Evolutionary conservation across 1,284 basidiomycete species (phyloP).

Genomic region (Cutaneotrichosporon arboriforme): DNA sequence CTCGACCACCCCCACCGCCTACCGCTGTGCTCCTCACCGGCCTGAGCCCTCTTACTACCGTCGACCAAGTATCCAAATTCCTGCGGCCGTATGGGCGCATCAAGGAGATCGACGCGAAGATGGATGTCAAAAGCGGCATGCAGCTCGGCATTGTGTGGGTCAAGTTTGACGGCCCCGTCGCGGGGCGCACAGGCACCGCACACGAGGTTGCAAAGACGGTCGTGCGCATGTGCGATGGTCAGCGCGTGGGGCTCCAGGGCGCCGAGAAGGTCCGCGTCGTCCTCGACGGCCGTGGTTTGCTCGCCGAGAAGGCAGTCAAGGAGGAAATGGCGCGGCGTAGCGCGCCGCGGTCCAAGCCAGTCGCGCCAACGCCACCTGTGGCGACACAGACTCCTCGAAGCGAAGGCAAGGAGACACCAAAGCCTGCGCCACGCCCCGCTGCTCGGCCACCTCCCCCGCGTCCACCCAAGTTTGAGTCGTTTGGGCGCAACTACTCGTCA

Average conservation of each 20-base stretch:
- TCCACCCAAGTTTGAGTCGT: constrained; percentile 11
- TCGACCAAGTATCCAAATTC: constrained; percentile 61
- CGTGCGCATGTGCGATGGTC: constrained; percentile 44
- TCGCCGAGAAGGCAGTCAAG: constrained; percentile 46
- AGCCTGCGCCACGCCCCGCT: constrained; percentile 1
- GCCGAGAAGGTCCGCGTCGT: constrained; percentile 43
- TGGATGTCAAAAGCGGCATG: constrained; percentile 72
- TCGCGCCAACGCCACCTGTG: not conserved
- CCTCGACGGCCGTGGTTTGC: constrained; percentile 49
- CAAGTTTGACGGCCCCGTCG: constrained; percentile 53
- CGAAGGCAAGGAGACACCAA: constrained; percentile 11
- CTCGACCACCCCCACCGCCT: constrained; percentile 63
- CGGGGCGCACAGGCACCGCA: constrained; percentile 25
- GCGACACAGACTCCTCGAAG: not conserved
- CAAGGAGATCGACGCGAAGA: constrained; percentile 68
- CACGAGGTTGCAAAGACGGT: constrained; percentile 46
- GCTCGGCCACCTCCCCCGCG: constrained; percentile 13
- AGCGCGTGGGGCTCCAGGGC: constrained; percentile 40
- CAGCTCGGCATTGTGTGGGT: constrained; percentile 78
- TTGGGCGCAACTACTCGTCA: constrained; percentile 19
- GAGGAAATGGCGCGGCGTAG: constrained; percentile 56
- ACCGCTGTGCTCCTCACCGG: constrained; percentile 65
- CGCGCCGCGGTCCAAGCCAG: constrained; percentile 46
- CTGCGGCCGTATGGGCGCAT: constrained; percentile 66
- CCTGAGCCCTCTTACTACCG: constrained; percentile 66